Base-by-base conservation (phyloP, 306 rosid genomes). In the Cucumis cinereus region DNA sequence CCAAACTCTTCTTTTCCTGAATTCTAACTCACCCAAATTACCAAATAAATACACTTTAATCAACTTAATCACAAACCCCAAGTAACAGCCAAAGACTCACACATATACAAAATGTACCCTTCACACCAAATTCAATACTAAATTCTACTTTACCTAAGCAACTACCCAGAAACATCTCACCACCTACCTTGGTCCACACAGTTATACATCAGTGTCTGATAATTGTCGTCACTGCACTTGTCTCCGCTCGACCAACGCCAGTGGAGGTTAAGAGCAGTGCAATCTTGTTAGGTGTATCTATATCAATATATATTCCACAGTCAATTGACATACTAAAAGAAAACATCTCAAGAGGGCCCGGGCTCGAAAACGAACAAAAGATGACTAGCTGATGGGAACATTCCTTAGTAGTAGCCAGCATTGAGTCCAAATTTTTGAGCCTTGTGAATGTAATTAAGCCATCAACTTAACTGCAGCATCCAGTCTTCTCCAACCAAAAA, bases 21-120 rank as follows among this genome's bases (percentile, higher is more conserved):
- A 38, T 70, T 70, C 40, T 45, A 13, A 26, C 19, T 67, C 0
- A 41, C 54, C 33, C 73, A 68, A 67, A 68, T 43, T n/a, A 68
- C 33, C 57, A 70, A 47, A 70, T 24, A 70, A 70, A 70, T 70
- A 70, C 75, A 47, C 55, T 47, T 47, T 20, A 47, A 70, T 70
- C 75, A 70, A 45, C 75, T 28, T 70, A 28, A 70, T 26, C 58
- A 70, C 58, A 26, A 71, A 17, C 41, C 59, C 59, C 75, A 71
- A 23, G 7, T 72, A 26, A 41, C 28, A 72, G 6, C 45, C 61
- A 50, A 28, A 26, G 28, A 66, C n/a, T n/a, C 40, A 72, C 56
- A 72, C 61, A 72, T 72, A 17, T 72, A 72, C 76, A 72, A 52
- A 52, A 72, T 72, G 61, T 72, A 72, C 76, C 60, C 47, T 72